phyloP scores from a whole-genome alignment of 352 stramenopile species.

The Phytophthora citricola region DNA sequence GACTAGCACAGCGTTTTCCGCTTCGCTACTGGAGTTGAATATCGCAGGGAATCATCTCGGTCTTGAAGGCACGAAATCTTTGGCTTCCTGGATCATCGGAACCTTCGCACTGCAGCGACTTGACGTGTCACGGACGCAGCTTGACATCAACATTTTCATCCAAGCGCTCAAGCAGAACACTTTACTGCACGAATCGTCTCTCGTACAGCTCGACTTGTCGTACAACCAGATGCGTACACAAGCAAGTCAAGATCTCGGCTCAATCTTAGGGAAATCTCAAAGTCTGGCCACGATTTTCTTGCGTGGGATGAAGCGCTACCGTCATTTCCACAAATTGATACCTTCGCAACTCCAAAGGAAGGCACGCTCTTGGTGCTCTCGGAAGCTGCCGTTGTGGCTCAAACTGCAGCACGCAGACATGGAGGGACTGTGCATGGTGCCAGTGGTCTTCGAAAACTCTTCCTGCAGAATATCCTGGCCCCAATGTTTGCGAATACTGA shows the following conservation, averaged over 20 bases:
- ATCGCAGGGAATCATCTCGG: constrained; percentile 65
- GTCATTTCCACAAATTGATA: constrained; percentile 30
- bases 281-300: constrained; percentile 68
- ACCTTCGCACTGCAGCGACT: constrained; percentile 66
- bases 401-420: constrained; percentile 26
- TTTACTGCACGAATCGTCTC: constrained; percentile 69
- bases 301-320: constrained; percentile 60
- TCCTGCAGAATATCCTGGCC: constrained; percentile 60
- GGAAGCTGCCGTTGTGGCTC: constrained; percentile 29
- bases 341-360: constrained; percentile 32
- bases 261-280: constrained; percentile 70
- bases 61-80: constrained; percentile 46
- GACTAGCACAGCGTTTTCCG: constrained; percentile 54
- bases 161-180: constrained; percentile 70
- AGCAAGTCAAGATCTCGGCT: constrained; percentile 59
- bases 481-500: constrained; percentile 75
- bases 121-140: constrained; percentile 61
- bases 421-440: constrained; percentile 30
- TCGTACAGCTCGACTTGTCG: constrained; percentile 66
- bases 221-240: constrained; percentile 69
- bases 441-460: constrained; percentile 50
- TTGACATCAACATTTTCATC: constrained; percentile 65
- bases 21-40: constrained; percentile 61
- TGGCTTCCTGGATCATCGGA: constrained; percentile 62
- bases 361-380: constrained; percentile 31